Evolutionary conservation across 1,284 basidiomycete species (phyloP).

Genomic region (Microbotryum lychnidis-dioicae): DNA sequence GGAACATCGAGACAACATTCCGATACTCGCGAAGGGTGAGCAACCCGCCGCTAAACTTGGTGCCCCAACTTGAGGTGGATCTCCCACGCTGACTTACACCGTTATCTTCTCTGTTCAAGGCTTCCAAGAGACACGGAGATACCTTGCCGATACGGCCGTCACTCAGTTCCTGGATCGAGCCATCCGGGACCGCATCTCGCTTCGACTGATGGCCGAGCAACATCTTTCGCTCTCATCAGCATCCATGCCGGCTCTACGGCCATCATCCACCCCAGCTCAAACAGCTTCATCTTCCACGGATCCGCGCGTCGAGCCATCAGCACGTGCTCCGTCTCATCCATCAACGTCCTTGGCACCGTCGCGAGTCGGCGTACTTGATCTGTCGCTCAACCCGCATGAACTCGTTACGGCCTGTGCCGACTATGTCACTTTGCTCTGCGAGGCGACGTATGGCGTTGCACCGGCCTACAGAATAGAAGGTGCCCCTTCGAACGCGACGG

Average conservation of each 20-base stretch:
- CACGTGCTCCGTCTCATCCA: constrained; percentile 13
- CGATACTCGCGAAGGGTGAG: constrained; percentile 70
- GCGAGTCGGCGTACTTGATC: constrained; percentile 61
- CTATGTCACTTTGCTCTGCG: constrained; percentile 72
- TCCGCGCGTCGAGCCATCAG: constrained; percentile 27
- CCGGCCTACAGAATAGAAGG: constrained; percentile 64
- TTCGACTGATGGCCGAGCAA: constrained; percentile 84
- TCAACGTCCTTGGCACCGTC: constrained; percentile 37
- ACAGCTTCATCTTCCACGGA: constrained; percentile 1
- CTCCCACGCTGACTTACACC: neutral
- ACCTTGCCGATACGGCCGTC: constrained; percentile 69
- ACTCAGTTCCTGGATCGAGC: constrained; percentile 72
- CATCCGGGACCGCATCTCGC: constrained; percentile 76
- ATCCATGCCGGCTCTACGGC: constrained; percentile 37
- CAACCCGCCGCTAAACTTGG: neutral
- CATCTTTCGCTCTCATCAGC: constrained; percentile 73
- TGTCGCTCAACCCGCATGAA: constrained; percentile 56
- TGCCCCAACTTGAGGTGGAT: neutral
- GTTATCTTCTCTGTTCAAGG: constrained; percentile 42
- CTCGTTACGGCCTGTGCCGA: constrained; percentile 70
- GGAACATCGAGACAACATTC: constrained; percentile 76
- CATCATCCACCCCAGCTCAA: neutral
- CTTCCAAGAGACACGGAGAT: constrained; percentile 75
- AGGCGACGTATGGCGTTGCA: constrained; percentile 69
- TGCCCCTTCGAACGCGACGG: constrained; percentile 31